phyloP scores from a whole-genome alignment of 2,329 filamentous ascomycete species.

The Colletotrichum camelliae region DNA sequence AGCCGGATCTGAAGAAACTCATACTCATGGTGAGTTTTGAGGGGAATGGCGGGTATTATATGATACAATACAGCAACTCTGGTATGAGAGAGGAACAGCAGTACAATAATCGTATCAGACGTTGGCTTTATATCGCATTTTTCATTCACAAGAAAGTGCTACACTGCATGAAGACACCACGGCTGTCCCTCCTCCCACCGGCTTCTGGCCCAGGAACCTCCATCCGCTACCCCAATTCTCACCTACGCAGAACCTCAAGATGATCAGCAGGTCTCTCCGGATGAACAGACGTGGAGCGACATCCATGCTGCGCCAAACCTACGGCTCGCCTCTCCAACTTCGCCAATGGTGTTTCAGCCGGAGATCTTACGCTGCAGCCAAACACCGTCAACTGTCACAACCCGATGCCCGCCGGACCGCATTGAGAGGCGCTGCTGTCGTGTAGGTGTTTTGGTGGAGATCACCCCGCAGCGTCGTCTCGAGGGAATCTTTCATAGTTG shows the following conservation, averaged over 20 bases:
- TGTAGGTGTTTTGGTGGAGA: not conserved
- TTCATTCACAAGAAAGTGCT: not conserved
- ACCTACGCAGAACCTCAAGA: not conserved
- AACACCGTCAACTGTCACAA: not conserved
- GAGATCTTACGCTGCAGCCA: not conserved
- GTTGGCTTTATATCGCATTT: not conserved
- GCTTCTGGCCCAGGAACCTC: not conserved
- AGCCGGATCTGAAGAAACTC: not conserved
- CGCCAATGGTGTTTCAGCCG: not conserved
- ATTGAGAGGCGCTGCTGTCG: not conserved
- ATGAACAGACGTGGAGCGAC: not conserved
- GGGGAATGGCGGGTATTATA: fast-evolving
- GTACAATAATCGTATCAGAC: not conserved
- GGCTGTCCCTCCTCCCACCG: not conserved
- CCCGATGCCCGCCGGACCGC: not conserved
- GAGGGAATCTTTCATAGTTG: not conserved
- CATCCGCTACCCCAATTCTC: not conserved
- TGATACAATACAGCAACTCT: not conserved
- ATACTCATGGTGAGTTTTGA: not conserved
- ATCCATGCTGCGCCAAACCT: not conserved
- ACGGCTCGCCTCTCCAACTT: not conserved
- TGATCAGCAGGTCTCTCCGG: not conserved
- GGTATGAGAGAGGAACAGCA: not conserved
- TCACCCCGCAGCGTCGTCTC: constrained; percentile 13
- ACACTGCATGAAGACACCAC: not conserved